Conservation (phyloP, 495 filamentous ascomycete genomes). For the Coniosporium apollinis region DNA sequence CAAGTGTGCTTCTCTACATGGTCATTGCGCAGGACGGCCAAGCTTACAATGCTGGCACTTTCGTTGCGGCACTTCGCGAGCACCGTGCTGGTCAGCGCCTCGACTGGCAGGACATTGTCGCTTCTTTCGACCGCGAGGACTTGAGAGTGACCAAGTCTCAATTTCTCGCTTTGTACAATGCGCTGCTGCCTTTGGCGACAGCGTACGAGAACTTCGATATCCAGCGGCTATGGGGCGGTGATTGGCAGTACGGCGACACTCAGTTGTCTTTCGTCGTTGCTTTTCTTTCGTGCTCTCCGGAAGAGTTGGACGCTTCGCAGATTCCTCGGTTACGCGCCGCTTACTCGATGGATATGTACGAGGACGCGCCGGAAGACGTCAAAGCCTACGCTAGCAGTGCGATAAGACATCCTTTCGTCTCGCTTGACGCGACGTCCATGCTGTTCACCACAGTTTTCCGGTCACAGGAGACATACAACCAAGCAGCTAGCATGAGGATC, state of each 20-base stretch:
- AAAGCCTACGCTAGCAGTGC: slow-evolving; percentile 55
- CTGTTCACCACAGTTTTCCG: slow-evolving; percentile 36
- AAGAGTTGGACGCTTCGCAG: slow-evolving; percentile 62
- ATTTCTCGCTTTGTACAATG: slow-evolving; percentile 63
- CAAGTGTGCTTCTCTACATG: slow-evolving; percentile 68
- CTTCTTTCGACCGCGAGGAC: slow-evolving; percentile 65
- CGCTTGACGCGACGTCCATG: slow-evolving; percentile 61
- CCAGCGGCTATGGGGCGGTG: slow-evolving; percentile 76
- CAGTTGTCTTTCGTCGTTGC: slow-evolving; percentile 82
- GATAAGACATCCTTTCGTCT: slow-evolving; percentile 74
- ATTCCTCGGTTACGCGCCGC: slow-evolving; percentile 66
- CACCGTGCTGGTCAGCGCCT: slow-evolving; percentile 42
- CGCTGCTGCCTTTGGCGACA: slow-evolving; percentile 49
- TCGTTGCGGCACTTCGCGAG: slow-evolving; percentile 45
- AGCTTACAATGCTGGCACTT: slow-evolving; percentile 53
- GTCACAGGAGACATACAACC: slow-evolving; percentile 24
- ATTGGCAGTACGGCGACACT: slow-evolving; percentile 70
- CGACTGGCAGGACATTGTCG: slow-evolving; percentile 68
- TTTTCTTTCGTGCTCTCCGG: slow-evolving; percentile 49
- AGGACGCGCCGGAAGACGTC: slow-evolving; percentile 50
- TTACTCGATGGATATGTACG: slow-evolving; percentile 61
- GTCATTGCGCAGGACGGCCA: slow-evolving; percentile 47
- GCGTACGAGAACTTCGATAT: slow-evolving; percentile 51
- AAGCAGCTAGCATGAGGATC: slow-evolving; percentile 21
- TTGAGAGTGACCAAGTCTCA: slow-evolving; percentile 59